A percentile compares a stretch with the other conserved stretches of the same genome.
These are phyloP conservation scores for Leccinum barrowsii DNA, from an alignment of 768 basidiomycete species.

Conservation along the genomic window DNA sequence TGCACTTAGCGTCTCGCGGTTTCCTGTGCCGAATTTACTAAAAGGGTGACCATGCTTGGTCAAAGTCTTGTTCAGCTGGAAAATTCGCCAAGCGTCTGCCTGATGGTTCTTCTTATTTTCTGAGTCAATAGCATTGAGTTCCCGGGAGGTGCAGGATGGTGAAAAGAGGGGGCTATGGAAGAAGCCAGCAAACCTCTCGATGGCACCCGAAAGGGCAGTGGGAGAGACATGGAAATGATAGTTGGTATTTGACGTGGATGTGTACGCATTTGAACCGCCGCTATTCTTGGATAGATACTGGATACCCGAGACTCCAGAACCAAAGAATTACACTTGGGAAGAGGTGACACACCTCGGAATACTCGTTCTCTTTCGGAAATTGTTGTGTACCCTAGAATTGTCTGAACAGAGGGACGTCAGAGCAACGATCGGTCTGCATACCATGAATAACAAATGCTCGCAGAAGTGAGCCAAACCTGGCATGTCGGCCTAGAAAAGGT, in stretches of 20 bases:
- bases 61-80: constrained; percentile 88
- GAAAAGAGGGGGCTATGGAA: constrained; percentile 92
- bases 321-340: neutral
- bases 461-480: constrained; percentile 93
- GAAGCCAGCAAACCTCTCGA: constrained; percentile 79
- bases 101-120: constrained; percentile 98
- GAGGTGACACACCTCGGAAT: constrained; percentile 60
- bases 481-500: constrained; percentile 63
- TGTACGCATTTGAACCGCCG: constrained; percentile 90
- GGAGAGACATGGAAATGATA: constrained; percentile 76
- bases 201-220: constrained; percentile 59
- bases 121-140: constrained; percentile 94
- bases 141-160: constrained; percentile 80
- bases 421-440: constrained; percentile 33
- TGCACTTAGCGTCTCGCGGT: constrained; percentile 65
- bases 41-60: constrained; percentile 77
- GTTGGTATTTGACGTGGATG: constrained; percentile 88
- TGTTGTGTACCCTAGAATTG: constrained; percentile 65
- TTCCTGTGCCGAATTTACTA: constrained; percentile 90
- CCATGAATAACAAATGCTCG: constrained; percentile 96
- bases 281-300: constrained; percentile 80
- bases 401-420: neutral
- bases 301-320: neutral
- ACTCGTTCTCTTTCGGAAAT: constrained; percentile 92
- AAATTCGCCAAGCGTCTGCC: constrained; percentile 88